Evolutionary conservation across 495 filamentous ascomycete genomes (phyloP), one percentile per base, ranked within the genome.

Genomic region (Pseudoneurospora amorphoporcata): DNA sequence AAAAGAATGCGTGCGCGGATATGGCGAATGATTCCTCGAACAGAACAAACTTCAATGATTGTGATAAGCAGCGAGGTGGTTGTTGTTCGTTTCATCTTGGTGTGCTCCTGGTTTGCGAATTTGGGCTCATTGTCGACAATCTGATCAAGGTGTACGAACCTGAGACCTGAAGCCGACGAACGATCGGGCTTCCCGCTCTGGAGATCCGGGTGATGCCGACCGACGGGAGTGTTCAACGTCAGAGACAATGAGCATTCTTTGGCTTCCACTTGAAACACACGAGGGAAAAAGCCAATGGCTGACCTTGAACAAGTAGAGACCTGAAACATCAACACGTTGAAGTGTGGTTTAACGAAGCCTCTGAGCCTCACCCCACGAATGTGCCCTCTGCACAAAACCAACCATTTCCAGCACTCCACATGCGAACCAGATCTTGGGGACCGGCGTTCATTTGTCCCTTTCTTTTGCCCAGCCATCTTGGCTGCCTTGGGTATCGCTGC

Each of bases 1-100:
- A 83, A 68, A 78, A 83, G 74, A 84, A 84, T 70, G 70, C 65
- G 39, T 84, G 83, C 61, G 80, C 81, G 29, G 70, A 81, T 39
- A 14, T 74, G 16, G 76, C 81, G 23, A 84, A 84, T 40, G 53
- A 65, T 17, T 12, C 29, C 23, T 74, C 69, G 14, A 73, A 74
- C 40, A 45, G 68, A 39, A 78, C 68, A 1, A 38, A n/a, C 35
- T 81, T 83, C 69, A 69, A 70, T 16, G 79, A 82, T 19, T 84
- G 82, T 58, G 82, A 84, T 42, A 71, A 74, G 23, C 83, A 84
- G 65, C 74, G 72, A 16, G 69, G 83, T 84, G 41, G 45, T 7
- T 29, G 5, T 37, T 37, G 19, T 14, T 6, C 5, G 19, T 53
- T 53, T 53, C 45, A 29, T 14, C 45, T 12, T 53, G 45, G 4